A percentile compares a stretch with the other conserved stretches of the same genome.
Evolutionary conservation across 768 basidiomycete species (phyloP).

Genomic region (Chiua virens): DNA sequence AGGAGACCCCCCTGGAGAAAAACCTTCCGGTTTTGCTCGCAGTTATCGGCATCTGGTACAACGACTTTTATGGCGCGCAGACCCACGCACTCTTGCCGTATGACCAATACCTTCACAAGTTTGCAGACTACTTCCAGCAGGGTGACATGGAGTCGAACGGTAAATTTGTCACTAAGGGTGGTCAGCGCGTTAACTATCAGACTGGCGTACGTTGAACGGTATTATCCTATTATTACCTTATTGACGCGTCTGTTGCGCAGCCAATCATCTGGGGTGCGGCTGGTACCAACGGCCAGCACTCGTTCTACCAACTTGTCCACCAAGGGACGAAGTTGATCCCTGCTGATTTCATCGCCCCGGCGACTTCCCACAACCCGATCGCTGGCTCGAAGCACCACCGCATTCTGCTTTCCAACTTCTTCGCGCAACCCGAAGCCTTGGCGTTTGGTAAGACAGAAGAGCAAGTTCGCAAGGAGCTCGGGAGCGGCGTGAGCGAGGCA

Average conservation of each 20-base stretch:
- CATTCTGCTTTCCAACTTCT: slow-evolving; percentile 96
- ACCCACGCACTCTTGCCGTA: slow-evolving; percentile 95
- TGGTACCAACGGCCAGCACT: slow-evolving; percentile 98
- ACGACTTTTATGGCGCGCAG: slow-evolving; percentile 96
- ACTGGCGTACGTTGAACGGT: slow-evolving; percentile 72
- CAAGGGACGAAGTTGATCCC: slow-evolving; percentile 93
- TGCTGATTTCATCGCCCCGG: slow-evolving; percentile 88
- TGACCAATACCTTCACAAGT: slow-evolving; percentile 99
- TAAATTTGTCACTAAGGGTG: slow-evolving; percentile 93
- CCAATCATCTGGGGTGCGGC: slow-evolving; percentile 99
- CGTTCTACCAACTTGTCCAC: slow-evolving; percentile 97
- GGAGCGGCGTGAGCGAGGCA: slow-evolving; percentile 72
- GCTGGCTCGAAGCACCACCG: slow-evolving; percentile 88
- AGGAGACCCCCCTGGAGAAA: slow-evolving; percentile 77
- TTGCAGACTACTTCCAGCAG: slow-evolving; percentile 99
- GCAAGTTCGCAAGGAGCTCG: slow-evolving; percentile 70
- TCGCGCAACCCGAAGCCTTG: slow-evolving; percentile 96
- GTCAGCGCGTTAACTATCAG: slow-evolving; percentile 91
- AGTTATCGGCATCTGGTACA: slow-evolving; percentile 95
- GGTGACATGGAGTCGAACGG: slow-evolving; percentile 99
- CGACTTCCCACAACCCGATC: slow-evolving; percentile 89
- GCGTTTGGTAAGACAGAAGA: slow-evolving; percentile 98
- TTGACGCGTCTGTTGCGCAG: slow-evolving; percentile 35
- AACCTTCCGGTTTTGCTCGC: slow-evolving; percentile 94
- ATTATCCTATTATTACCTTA: background rate